Evolutionary conservation across 768 basidiomycete genomes (phyloP), one percentile per base, ranked within the genome.

Genomic region (Clathrus columnatus): DNA sequence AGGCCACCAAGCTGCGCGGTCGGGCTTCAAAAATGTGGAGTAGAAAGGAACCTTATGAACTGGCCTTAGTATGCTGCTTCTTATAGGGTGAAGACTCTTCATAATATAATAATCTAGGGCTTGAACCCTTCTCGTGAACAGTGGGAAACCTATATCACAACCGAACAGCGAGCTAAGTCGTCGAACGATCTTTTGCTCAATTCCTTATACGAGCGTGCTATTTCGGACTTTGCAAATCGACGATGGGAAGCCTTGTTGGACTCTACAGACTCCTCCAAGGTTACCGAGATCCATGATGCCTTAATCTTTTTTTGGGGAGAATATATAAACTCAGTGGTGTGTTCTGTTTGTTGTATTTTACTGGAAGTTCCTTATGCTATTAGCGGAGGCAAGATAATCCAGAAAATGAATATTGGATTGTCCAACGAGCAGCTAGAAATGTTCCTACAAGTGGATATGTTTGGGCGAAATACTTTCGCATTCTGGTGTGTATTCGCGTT

Each of bases 401-500:
- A 73, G 1, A 65, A 65, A 4, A 20, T 8, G 74, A 84, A 60
- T 57, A 72, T 27, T 61, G 62, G n/a, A 65, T 73, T 16, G 72
- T 80, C 26, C 70, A 68, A 56, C 73, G 88, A 42, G 88, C 87
- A 10, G 65, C 80, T 8, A 76, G 86, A 56, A 90, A 89, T 63
- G 81, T 83, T 0, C 88, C 90, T 41, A 78, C 74, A 17, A 87
- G 78, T 29, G 90, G 90, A 18, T 85, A 87, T 62, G 70, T 89
- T 16, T 88, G 86, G 84, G 83, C 87, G 5, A 75, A 82, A 42
- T 88, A 87, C 65, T 81, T 92, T 11, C 81, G 86, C 36, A 78
- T 79, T 60, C 62, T 87, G 68, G 90, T 87, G 53, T 59, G 77
- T 63, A 18, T 52, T 60, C 7, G 20, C 23, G 36, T 53, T 8